Evolutionary conservation across 2,329 filamentous ascomycete species (phyloP).

Genomic region (Cladosporium sp.): DNA sequence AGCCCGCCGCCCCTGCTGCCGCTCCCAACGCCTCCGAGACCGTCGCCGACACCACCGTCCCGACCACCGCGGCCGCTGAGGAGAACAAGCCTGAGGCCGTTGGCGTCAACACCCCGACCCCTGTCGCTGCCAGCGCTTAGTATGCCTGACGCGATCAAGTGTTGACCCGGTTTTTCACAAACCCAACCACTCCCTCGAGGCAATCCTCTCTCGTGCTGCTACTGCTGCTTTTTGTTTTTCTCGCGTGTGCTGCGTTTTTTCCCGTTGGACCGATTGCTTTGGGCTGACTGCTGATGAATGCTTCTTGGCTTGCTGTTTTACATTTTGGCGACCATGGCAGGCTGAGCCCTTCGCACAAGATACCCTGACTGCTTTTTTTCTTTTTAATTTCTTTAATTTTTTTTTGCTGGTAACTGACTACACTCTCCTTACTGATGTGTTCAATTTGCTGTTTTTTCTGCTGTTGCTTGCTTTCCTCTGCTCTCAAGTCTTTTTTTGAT

Average conservation of each 20-base stretch:
- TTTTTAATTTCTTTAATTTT: too few species aligned
- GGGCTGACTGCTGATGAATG: background rate
- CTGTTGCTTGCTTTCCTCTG: background rate
- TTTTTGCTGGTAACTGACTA: background rate
- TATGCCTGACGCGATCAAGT: background rate
- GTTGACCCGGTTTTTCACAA: background rate
- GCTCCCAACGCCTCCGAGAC: conserved; percentile 21
- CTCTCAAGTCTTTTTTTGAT: background rate
- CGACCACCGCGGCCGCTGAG: conserved; percentile 12
- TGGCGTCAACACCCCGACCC: conserved; percentile 1
- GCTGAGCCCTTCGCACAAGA: conserved; percentile 12
- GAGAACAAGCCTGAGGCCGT: conserved; percentile 15
- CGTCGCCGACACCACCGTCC: conserved; percentile 14
- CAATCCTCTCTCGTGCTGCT: background rate
- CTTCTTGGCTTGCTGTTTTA: conserved; percentile 3
- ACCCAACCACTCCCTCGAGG: conserved; percentile 7
- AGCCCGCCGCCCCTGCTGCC: conserved; percentile 20
- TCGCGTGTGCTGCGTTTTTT: conserved; percentile 5
- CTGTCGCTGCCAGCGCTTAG: conserved; percentile 13
- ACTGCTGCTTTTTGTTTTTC: background rate
- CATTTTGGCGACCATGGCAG: conserved; percentile 2
- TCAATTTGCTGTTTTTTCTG: background rate
- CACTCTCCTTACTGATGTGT: background rate
- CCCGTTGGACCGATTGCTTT: background rate
- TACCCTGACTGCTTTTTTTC: conserved; percentile 11